Percentiles rank a stretch among this genome's conserved stretches.
These are phyloP conservation scores for Pneumocystis murina DNA, from an alignment of 1,139 yeast species.

Conservation along the genomic window DNA sequence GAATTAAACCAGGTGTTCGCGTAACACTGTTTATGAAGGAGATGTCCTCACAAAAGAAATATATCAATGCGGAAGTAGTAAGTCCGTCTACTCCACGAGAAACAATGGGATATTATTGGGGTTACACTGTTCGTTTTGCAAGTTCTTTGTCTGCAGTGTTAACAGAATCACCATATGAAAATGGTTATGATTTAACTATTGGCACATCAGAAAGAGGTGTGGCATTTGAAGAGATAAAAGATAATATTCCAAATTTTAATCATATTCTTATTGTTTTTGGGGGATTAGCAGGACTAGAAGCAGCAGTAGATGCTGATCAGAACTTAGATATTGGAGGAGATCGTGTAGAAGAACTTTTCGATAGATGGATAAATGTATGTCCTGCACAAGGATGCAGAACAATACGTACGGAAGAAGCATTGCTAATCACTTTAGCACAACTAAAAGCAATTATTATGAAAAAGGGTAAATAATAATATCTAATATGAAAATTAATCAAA, in stretches of 20 bases:
- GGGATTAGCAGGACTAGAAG: conserved; percentile 8
- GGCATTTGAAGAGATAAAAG: conserved; percentile 4
- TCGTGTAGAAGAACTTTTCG: conserved; percentile 10
- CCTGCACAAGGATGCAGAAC: conserved; percentile 9
- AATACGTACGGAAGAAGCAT: conserved; percentile 10
- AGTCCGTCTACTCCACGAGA: conserved; percentile 10
- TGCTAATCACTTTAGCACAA: conserved; percentile 8
- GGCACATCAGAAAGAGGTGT: conserved; percentile 9
- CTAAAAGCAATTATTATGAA: not conserved
- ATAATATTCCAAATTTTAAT: conserved; percentile 4
- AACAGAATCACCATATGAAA: conserved; percentile 5
- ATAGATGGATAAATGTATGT: conserved; percentile 10
- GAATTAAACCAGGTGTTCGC: conserved; percentile 7
- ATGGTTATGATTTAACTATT: conserved; percentile 1
- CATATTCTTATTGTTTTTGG: conserved; percentile 12
- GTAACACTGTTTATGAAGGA: conserved; percentile 7
- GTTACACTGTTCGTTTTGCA: conserved; percentile 12
- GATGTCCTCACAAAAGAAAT: conserved; percentile 2
- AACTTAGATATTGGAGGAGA: conserved; percentile 6
- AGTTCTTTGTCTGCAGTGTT: conserved; percentile 10
- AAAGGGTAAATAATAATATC: not conserved
- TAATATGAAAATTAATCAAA: not conserved
- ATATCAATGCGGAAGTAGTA: conserved; percentile 10
- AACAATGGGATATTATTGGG: conserved; percentile 13
- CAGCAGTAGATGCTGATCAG: conserved; percentile 8